Evolutionary conservation across 163 green algal species (phyloP), one percentile per base, ranked within the genome.

Genomic region (Chloromonas sp.): DNA sequence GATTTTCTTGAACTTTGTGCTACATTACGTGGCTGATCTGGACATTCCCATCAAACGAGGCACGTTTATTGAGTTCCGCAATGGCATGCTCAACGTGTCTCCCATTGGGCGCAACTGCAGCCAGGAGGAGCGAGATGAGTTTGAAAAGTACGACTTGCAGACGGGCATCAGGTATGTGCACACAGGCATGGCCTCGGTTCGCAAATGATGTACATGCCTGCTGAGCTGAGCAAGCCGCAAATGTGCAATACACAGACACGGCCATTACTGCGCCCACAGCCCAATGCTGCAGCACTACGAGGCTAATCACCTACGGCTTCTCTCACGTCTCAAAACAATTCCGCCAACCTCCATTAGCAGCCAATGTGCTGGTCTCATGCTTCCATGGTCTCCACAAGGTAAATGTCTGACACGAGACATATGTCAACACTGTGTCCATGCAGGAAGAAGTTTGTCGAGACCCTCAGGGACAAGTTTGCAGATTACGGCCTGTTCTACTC

Each of bases 41-140:
- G 95, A 99, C 89, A 98, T 99, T 86, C 97, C 97, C 14, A 93
- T 99, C 88, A 99, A 99, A 91, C 92, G 97, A 57, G 97, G 97
- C 84, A 99, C 97, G 0, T 99, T 99, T 84, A 95, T 99, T 3
- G 97, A 99, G 93, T 99, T 99, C 90, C 92, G 97, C 59, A 98
- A 97, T 76, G 97, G 97, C 83, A 99, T 99, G 97, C 87, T 99
- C 58, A 99, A 99, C 84, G 95, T 99, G 1, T 98, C 92, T 0
- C 97, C 97, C 76, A 98, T 99, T 80, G 97, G 97, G 60, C 91
- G 97, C 62, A 99, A 99, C 89, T 99, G 97, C 94, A 97, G 90
- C 90, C 97, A 99, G 87, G 90, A 97, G 77, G 97, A 99, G 90
- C 87, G 97, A 0, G 96, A 99, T 81, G 97, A 94, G 13, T 99